Conservation (phyloP, 169 alveolate species). For the Besnoitia besnoiti region DNA sequence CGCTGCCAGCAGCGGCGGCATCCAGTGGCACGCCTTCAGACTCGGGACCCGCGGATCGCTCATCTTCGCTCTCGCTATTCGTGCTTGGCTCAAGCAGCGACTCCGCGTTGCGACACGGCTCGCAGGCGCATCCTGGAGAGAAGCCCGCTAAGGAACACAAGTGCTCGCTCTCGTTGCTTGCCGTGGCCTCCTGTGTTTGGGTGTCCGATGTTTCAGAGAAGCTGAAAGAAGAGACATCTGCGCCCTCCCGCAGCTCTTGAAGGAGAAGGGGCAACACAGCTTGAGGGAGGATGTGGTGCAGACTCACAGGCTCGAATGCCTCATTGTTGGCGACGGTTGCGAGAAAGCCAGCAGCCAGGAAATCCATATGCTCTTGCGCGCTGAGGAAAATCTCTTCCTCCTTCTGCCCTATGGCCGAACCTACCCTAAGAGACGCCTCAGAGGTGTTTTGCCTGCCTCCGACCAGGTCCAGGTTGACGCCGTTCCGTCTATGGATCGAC, state of each 20-base stretch:
- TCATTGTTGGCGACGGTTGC: background rate
- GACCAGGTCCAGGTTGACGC: background rate
- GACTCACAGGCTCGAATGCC: background rate
- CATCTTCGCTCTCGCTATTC: background rate
- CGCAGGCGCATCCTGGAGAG: background rate
- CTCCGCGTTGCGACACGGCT: background rate
- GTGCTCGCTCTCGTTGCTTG: background rate
- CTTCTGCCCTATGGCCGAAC: background rate
- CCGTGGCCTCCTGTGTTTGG: background rate
- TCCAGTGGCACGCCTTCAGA: no score
- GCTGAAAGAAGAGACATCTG: background rate
- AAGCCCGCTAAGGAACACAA: background rate
- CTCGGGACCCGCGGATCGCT: no score
- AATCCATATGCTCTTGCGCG: background rate
- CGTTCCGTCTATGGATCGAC: no score
- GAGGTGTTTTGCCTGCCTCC: no score
- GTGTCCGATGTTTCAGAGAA: no score
- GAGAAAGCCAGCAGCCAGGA: background rate
- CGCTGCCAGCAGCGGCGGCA: no score
- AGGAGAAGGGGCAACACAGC: background rate
- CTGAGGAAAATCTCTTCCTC: background rate
- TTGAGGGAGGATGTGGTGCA: conserved; percentile 22
- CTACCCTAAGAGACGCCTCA: background rate
- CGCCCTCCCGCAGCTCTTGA: background rate
- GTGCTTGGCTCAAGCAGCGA: no score